These are phyloP conservation scores for Microcyclosporella mali DNA, from an alignment of 2,329 filamentous ascomycete genomes.

Conservation along the genomic window DNA sequence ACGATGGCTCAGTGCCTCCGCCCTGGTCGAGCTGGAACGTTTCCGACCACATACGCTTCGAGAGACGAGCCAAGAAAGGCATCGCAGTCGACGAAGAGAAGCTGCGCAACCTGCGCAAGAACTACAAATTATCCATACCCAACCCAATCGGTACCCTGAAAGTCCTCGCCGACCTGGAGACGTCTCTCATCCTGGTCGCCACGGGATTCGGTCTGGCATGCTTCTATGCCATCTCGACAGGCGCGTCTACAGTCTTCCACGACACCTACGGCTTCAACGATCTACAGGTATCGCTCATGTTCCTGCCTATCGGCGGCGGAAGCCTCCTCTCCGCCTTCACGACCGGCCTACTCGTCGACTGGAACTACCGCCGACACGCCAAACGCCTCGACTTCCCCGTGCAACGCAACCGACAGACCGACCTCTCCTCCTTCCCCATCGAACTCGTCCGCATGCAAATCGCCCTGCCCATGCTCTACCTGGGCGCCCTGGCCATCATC, in stretches of 20 bases:
- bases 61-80: constrained; percentile 14
- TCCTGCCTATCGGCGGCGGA: constrained; percentile 38
- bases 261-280: constrained; percentile 36
- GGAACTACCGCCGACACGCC: constrained; percentile 38
- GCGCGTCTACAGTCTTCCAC: constrained; percentile 34
- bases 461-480: constrained; percentile 33
- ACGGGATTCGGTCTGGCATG: constrained; percentile 37
- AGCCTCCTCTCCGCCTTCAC: constrained; percentile 36
- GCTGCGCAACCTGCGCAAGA: constrained; percentile 17
- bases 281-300: constrained; percentile 37
- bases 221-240: constrained; percentile 39
- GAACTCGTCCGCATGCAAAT: constrained; percentile 40
- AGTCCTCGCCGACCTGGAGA: constrained; percentile 30
- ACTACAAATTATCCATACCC: constrained; percentile 22
- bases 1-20: constrained; percentile 55
- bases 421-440: constrained; percentile 39
- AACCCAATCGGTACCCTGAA: constrained; percentile 26
- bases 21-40: constrained; percentile 54
- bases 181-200: constrained; percentile 33
- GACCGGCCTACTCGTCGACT: constrained; percentile 39
- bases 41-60: constrained; percentile 36
- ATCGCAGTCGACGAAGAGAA: constrained; percentile 20
- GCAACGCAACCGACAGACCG: constrained; percentile 31
- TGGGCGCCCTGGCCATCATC: constrained; percentile 30
- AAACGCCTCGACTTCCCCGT: constrained; percentile 29